Percentiles rank a stretch among this genome's conserved stretches.
Evolutionary conservation across 495 filamentous ascomycete species (phyloP).

Genomic region (Aspergillus nidulans): DNA sequence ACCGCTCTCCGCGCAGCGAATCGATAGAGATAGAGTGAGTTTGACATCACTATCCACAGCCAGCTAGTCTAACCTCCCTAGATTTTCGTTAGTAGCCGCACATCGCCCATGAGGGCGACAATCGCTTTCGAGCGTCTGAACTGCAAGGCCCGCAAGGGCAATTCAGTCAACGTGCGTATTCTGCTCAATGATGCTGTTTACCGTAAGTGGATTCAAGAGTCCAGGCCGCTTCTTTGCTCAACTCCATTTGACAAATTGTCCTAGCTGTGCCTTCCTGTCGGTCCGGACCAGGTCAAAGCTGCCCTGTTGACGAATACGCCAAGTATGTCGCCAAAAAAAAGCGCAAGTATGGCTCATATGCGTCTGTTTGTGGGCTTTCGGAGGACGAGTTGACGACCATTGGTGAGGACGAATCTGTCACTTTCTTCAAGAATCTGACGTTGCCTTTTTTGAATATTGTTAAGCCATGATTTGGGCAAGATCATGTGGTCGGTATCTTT

Average conservation of each 20-base stretch:
- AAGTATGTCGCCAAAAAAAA: conserved; percentile 38
- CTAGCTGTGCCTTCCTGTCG: conserved; percentile 37
- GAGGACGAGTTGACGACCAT: conserved; percentile 19
- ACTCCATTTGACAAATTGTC: background rate
- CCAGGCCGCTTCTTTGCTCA: background rate
- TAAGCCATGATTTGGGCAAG: conserved; percentile 11
- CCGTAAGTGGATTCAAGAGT: conserved; percentile 17
- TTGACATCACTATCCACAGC: background rate
- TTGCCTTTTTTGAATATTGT: conserved; percentile 31
- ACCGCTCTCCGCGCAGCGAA: conserved; percentile 26
- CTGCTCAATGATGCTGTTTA: conserved; percentile 54
- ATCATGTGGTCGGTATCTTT: background rate
- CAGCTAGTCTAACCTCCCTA: conserved; percentile 9
- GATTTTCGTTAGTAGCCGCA: conserved; percentile 37
- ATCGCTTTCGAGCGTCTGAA: conserved; percentile 50
- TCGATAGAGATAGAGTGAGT: conserved; percentile 21
- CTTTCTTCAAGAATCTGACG: conserved; percentile 45
- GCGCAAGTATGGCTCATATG: conserved; percentile 38
- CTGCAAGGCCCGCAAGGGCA: conserved; percentile 22
- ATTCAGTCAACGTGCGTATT: conserved; percentile 34
- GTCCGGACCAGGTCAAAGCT: conserved; percentile 43
- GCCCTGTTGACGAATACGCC: conserved; percentile 41
- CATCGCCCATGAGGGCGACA: conserved; percentile 52
- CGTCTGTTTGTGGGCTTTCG: conserved; percentile 35
- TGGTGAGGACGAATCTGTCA: conserved; percentile 33